Base-by-base conservation (phyloP, 805 yeast species). In the Tetrapisispora pingtungensis region DNA sequence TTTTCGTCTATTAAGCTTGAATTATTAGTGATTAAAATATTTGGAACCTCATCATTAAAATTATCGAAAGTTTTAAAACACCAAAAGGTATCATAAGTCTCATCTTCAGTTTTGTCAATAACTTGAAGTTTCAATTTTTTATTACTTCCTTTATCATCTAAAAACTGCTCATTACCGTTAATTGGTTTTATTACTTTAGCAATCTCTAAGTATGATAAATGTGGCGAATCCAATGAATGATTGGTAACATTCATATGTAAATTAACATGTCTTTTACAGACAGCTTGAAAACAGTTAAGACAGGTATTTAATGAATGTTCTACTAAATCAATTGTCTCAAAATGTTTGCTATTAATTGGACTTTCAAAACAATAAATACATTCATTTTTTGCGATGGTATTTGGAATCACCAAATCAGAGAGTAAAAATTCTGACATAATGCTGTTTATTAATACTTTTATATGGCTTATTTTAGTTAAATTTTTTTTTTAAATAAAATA, bases 331-430 rank as follows among this genome's bases (percentile, higher is more conserved):
- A 39, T 42, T 13, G 27, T 26, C 10, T 37, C 28, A 73, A 33
- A 51, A 33, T 30, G 27, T 18, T 19, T 39, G 1, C 53, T 50
- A 40, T 73, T 75, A 42, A 67, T 65, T 4, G 85, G 75, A 0
- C 85, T 78, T 48, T 80, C 90, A 57, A 83, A 90, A 43, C 89
- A 82, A 64, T 76, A 90, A 67, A 84, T 83, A 59, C 97, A 89
- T 52, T 88, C 96, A 66, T 90, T 97, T 58, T 86, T 89, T 56
- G 78, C 80, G 15, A 89, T 77, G 2, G 71, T 67, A 20, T 63
- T 48, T 3, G 67, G 64, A 27, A 66, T 44, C 3, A 51, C 44
- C 15, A 49, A 36, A 10, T 36, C 38, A 4, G 35, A 37, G 24
- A 51, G 38, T 26, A 55, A 18, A 6, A 31, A 42, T 10, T 49